Conservation (phyloP, 2,329 filamentous ascomycete genomes). For the Fusarium secorum region DNA sequence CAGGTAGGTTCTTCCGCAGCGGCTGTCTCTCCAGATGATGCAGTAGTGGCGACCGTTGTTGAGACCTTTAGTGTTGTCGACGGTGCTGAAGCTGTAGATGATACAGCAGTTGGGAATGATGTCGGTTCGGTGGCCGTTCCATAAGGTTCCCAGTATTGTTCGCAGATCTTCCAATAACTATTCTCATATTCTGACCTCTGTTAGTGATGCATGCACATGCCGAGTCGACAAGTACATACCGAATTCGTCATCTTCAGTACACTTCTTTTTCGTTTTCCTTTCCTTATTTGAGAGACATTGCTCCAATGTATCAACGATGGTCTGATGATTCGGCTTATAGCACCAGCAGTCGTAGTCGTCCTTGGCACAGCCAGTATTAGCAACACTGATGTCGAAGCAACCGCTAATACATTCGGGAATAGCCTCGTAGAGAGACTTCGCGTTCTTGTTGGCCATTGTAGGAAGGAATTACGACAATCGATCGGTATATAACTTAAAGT, state of each 20-base stretch:
- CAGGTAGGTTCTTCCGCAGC: not conserved
- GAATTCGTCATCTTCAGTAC: conserved; percentile 35
- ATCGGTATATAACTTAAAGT: not conserved
- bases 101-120: conserved; percentile 9
- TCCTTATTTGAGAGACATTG: conserved; percentile 32
- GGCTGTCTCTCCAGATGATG: not conserved
- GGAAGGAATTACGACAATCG: not conserved
- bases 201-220: not conserved
- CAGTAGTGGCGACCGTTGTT: not conserved
- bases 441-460: conserved; percentile 35
- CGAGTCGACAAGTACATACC: conserved; percentile 5
- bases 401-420: conserved; percentile 33
- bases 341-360: conserved; percentile 41
- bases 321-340: conserved; percentile 37
- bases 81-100: not conserved
- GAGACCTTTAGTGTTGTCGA: not conserved
- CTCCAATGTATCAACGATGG: conserved; percentile 36
- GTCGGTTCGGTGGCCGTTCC: conserved; percentile 37
- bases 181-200: conserved; percentile 36
- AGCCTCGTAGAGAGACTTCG: conserved; percentile 23
- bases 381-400: conserved; percentile 38
- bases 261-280: conserved; percentile 21
- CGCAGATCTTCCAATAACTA: conserved; percentile 42
- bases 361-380: conserved; percentile 32
- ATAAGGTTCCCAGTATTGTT: conserved; percentile 39